These are phyloP conservation scores for Debaryomyces subglobosus DNA, from an alignment of 1,139 yeast species.

Conservation along the genomic window DNA sequence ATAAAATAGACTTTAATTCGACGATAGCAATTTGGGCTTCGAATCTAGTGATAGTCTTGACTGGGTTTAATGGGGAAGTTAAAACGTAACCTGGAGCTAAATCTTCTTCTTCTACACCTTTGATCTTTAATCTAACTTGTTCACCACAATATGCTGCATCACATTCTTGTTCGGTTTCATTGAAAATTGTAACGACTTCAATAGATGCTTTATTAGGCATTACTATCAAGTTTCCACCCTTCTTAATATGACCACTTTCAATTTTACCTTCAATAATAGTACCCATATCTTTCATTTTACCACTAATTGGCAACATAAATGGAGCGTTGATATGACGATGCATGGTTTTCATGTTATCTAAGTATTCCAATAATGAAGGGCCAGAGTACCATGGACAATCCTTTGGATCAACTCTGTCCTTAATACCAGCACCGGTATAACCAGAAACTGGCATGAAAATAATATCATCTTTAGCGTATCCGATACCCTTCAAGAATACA, in stretches of 20 bases:
- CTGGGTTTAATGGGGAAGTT: constrained; percentile 84
- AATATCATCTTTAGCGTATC: constrained; percentile 85
- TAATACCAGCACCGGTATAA: constrained; percentile 94
- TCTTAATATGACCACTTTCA: constrained; percentile 91
- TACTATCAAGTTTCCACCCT: constrained; percentile 71
- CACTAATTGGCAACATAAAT: constrained; percentile 93
- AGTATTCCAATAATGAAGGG: constrained; percentile 85
- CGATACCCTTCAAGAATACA: constrained; percentile 82
- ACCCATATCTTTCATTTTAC: constrained; percentile 96
- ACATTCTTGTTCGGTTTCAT: constrained; percentile 95
- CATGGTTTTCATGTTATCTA: constrained; percentile 79
- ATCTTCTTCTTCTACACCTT: constrained; percentile 97
- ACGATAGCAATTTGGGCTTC: constrained; percentile 98
- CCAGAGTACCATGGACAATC: constrained; percentile 94
- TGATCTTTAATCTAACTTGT: constrained; percentile 89
- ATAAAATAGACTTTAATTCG: constrained; percentile 89
- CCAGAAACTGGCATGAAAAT: constrained; percentile 97
- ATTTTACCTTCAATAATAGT: constrained; percentile 97
- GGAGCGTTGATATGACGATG: constrained; percentile 92
- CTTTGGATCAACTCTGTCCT: constrained; percentile 71
- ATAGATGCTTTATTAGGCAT: constrained; percentile 90
- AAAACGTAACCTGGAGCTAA: constrained; percentile 89
- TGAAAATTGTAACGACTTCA: constrained; percentile 84
- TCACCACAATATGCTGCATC: constrained; percentile 93
- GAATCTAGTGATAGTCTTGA: constrained; percentile 84